These are phyloP conservation scores for Eucalyptus curtisii DNA, from an alignment of 345 rosid species.

Conservation along the genomic window DNA sequence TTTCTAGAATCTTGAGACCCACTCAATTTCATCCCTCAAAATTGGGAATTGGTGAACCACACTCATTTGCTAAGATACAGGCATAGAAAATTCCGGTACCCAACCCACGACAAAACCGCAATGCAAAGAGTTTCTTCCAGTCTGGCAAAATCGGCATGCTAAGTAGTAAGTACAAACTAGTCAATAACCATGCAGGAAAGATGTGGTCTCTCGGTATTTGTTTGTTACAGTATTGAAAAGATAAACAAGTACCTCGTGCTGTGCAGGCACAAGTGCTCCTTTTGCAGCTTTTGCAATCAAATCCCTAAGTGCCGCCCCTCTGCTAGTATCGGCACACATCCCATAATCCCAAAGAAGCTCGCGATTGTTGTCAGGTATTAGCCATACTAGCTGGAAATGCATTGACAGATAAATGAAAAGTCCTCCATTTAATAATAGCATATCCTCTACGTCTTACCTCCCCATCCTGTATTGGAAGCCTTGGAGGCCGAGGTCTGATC, in stretches of 20 bases:
- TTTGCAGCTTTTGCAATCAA: constrained; percentile 75
- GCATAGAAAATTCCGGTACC: neutral
- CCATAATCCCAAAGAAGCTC: constrained; percentile 97
- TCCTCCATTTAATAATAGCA: neutral
- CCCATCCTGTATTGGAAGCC: constrained; percentile 60
- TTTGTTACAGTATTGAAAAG: neutral
- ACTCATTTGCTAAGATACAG: neutral
- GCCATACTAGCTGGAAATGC: constrained; percentile 70
- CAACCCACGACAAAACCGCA: neutral
- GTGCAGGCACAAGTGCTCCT: constrained; percentile 70
- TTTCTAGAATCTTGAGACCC: neutral
- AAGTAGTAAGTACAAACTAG: neutral
- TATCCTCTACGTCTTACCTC: constrained; percentile 32
- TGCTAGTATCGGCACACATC: constrained; percentile 99
- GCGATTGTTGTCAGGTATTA: constrained; percentile 86
- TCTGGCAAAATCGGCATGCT: neutral
- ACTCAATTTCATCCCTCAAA: neutral
- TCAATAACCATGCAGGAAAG: neutral
- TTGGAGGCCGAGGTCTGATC: constrained; percentile 85
- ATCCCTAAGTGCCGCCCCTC: constrained; percentile 83
- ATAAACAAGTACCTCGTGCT: constrained; percentile 51
- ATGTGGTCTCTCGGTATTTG: neutral
- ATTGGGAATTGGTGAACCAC: neutral
- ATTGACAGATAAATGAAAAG: neutral
- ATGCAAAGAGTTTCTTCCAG: neutral